Evolutionary conservation across 805 yeast genomes (phyloP).

Genomic region (Groenewaldozyma tartarivorans): DNA sequence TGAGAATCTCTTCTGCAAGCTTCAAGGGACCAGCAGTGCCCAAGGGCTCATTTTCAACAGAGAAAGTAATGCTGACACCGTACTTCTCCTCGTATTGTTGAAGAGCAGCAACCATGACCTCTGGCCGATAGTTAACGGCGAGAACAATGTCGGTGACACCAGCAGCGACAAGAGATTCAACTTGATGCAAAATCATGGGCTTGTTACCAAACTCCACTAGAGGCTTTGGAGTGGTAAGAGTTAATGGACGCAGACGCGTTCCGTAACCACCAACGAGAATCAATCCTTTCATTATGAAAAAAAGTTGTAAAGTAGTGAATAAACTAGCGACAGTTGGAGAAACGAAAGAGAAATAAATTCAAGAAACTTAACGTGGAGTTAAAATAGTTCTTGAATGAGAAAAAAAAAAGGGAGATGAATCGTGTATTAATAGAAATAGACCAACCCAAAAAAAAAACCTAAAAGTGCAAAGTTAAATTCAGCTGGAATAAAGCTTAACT

Average conservation of each 20-base stretch:
- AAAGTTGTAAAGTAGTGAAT: conserved; percentile 3
- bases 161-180: conserved; percentile 94
- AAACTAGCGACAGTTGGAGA: background rate
- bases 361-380: conserved; percentile 3
- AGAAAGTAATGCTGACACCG: conserved; percentile 91
- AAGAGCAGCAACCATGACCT: conserved; percentile 93
- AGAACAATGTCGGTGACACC: conserved; percentile 98
- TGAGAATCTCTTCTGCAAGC: conserved; percentile 87
- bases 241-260: conserved; percentile 98
- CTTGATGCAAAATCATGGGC: conserved; percentile 98
- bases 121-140: conserved; percentile 99
- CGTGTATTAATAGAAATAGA: too few relatives aligned
- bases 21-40: conserved; percentile 99
- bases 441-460: too few relatives aligned
- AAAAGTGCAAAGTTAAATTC: too few relatives aligned
- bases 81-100: conserved; percentile 90
- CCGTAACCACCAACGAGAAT: conserved; percentile 99
- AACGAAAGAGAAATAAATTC: too few relatives aligned
- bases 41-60: conserved; percentile 98
- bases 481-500: too few relatives aligned
- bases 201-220: conserved; percentile 97
- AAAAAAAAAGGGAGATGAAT: too few relatives aligned
- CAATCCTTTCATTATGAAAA: conserved; percentile 70
- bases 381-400: background rate
- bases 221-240: conserved; percentile 92